Conservation (phyloP, 2,329 filamentous ascomycete genomes). For the Neofusicoccum kwambonambiense region DNA sequence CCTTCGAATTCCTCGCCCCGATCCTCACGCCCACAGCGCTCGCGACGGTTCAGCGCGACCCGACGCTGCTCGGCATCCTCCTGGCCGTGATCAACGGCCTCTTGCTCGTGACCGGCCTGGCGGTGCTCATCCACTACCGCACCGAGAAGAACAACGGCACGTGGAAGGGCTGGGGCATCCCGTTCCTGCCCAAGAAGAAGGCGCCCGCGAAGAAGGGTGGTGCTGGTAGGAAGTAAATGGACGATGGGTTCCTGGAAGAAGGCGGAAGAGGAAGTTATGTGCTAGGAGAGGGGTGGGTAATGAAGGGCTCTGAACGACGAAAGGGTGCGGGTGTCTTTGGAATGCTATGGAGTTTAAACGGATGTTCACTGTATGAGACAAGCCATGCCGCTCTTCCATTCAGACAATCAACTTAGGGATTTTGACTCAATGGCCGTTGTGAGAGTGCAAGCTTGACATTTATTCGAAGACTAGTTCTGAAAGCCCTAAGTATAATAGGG, state of each 20-base stretch:
- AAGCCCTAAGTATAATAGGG: not conserved
- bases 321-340: too few species aligned
- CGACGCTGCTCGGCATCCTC: slow-evolving; percentile 21
- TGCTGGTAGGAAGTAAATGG: not conserved
- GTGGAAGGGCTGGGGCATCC: slow-evolving; percentile 7
- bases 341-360: too few species aligned
- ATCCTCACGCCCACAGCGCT: slow-evolving; percentile 22
- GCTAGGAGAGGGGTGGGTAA: not conserved
- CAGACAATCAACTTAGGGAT: not conserved
- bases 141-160: slow-evolving; percentile 19
- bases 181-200: slow-evolving; percentile 1
- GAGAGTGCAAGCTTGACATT: not conserved
- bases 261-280: not conserved
- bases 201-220: not conserved
- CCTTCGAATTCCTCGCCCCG: slow-evolving; percentile 21
- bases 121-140: slow-evolving; percentile 15
- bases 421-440: not conserved
- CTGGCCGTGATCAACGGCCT: slow-evolving; percentile 16
- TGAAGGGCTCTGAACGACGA: too few species aligned
- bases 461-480: not conserved
- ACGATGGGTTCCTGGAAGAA: not conserved
- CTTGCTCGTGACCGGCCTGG: not conserved
- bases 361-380: too few species aligned
- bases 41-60: slow-evolving; percentile 21
- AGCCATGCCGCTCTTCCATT: not conserved